A percentile compares a stretch with the other conserved stretches of the same genome.
Conservation (phyloP, 2,329 filamentous ascomycete genomes). For the Colletotrichum sp. region DNA sequence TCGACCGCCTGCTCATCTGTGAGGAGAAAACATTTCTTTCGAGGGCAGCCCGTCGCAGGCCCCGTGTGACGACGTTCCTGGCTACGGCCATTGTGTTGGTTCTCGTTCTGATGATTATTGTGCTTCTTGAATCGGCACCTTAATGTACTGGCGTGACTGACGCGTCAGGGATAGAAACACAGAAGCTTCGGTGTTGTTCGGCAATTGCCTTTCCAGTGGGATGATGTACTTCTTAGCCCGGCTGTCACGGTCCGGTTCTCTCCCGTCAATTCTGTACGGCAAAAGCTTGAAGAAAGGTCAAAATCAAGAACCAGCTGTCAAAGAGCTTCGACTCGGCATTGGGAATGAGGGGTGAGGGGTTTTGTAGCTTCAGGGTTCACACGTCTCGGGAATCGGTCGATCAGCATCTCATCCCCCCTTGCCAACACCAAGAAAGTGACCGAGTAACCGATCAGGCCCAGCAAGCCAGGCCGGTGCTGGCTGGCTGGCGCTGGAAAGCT, state of each 20-base stretch:
- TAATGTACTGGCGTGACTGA: not conserved
- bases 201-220: not conserved
- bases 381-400: not conserved
- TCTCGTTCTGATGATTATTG: not conserved
- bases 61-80: not conserved
- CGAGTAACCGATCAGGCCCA: not conserved
- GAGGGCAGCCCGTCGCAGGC: not conserved
- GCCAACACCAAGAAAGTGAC: not conserved
- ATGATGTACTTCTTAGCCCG: not conserved
- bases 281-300: not conserved
- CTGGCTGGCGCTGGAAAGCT: not conserved
- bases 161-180: not conserved
- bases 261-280: not conserved
- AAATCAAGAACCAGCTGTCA: not conserved
- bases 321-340: not conserved
- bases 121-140: not conserved
- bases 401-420: not conserved
- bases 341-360: conserved; percentile 10
- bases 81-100: not conserved
- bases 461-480: not conserved
- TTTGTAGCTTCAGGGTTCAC: conserved; percentile 15
- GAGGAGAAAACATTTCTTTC: not conserved
- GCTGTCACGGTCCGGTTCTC: not conserved
- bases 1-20: not conserved
- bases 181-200: not conserved